Evolutionary conservation across 164 flowering plant genomes (phyloP), one percentile per base, ranked within the genome.

Genomic region (Protea cynaroides): DNA sequence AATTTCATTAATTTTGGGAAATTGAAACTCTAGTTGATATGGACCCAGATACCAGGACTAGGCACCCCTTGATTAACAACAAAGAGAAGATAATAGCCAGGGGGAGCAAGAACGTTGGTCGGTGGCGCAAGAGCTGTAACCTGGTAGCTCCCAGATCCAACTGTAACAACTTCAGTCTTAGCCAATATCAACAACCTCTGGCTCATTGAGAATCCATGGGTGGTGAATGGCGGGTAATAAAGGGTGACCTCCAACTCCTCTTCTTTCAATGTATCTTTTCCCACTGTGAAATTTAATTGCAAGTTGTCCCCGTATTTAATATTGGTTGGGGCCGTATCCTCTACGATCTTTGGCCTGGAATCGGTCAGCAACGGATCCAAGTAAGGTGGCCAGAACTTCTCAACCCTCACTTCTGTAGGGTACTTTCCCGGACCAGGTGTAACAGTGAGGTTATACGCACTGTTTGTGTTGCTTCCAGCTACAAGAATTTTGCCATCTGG

Each of bases 311-410:
- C 82, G 38, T 86, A 89, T 0, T 4, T 17, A 1, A 88, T 1
- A 50, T 55, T 40, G 2, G 58, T 56, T 0, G 53, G 57, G 0
- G 65, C 14, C 0, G 3, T 3, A 0, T 13, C 60, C 0, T 2
- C 29, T 0, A 34, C 0, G 29, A 91, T 81, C 10, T 10, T 17
- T 0, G 88, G 88, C 37, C 86, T n/a, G 69, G 25, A 50, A 37
- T 1, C 0, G 0, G 0, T 37, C 3, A 82, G 63, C 0, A 37
- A 36, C 0, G 85, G 81, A 29, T 85, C 88, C 56, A 94, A 47
- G 69, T 94, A 94, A 0, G 84, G 91, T 2, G 97, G 98, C 1
- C 73, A 75, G 78, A 89, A 90, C 47, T 85, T 85, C 82, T 94
- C 96, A 1, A 90, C 72, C 22, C 90, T 64, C 18, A 87, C 37